A percentile compares a stretch with the other conserved stretches of the same genome.
These are phyloP conservation scores for Eimeria maxima DNA, from an alignment of 169 alveolate genomes.

Conservation along the genomic window DNA sequence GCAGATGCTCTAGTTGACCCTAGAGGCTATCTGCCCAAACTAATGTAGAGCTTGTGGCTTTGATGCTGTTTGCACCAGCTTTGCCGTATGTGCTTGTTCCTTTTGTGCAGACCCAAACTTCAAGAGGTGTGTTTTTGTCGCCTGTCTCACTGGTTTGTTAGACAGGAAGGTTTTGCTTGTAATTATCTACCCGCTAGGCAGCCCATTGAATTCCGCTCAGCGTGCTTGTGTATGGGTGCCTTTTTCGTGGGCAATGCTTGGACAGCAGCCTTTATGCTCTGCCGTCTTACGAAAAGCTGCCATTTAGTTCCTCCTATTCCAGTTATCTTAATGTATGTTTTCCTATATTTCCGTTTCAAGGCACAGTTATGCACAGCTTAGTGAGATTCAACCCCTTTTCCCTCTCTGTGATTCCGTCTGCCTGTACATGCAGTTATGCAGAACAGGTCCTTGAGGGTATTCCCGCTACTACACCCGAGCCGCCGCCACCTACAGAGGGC, in stretches of 20 bases:
- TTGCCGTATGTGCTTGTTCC: too few species aligned
- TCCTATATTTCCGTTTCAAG: too few species aligned
- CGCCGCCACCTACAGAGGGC: constrained; percentile 47
- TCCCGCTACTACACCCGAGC: constrained; percentile 62
- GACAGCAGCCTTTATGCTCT: too few species aligned
- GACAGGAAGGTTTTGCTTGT: neutral
- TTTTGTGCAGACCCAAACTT: constrained; percentile 54
- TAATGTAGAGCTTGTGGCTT: neutral
- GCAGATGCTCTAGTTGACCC: neutral
- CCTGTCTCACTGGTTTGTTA: neutral
- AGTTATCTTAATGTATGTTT: too few species aligned
- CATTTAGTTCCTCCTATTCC: too few species aligned
- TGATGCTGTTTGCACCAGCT: neutral
- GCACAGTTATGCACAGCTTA: too few species aligned
- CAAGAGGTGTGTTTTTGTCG: constrained; percentile 27
- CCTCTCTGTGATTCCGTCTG: neutral
- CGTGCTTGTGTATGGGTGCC: too few species aligned
- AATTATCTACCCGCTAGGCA: neutral
- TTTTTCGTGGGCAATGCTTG: too few species aligned
- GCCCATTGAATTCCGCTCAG: too few species aligned
- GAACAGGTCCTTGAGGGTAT: constrained; percentile 60
- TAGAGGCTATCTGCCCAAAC: neutral
- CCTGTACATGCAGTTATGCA: constrained; percentile 29
- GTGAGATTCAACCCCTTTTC: neutral
- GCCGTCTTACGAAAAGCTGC: too few species aligned